A percentile compares a stretch with the other conserved stretches of the same genome.
Conservation (phyloP, 129 eudicot genomes). For the sunflower (Helianthus annuus) region HanXRQr2.0-SUNRISE NC_035441.2:142511447-142511946, state of each 20-base stretch:
- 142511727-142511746: conserved; percentile 5
- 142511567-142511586: conserved; percentile 13
- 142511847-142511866: conserved; percentile 13
- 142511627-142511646: conserved; percentile 1
- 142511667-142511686: not conserved
- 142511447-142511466: no score
- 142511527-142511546: not conserved
- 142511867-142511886: not conserved
- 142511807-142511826: not conserved
- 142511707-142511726: not conserved
- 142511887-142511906: no score
- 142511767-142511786: conserved; percentile 9
- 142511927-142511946: not conserved
- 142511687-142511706: conserved; percentile 4
- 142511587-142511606: not conserved
- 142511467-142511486: no score
- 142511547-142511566: conserved; percentile 3
- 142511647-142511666: conserved; percentile 12
- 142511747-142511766: not conserved
- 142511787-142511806: conserved; percentile 3
- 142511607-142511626: conserved; percentile 27
- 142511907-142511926: no score
- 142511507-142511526: conserved; percentile 11
- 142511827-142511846: conserved; percentile 9
- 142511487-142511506: not conserved